Conservation (phyloP, 192 early-diverging fungal species). For the Gaertneriomyces semiglobifer region DNA sequence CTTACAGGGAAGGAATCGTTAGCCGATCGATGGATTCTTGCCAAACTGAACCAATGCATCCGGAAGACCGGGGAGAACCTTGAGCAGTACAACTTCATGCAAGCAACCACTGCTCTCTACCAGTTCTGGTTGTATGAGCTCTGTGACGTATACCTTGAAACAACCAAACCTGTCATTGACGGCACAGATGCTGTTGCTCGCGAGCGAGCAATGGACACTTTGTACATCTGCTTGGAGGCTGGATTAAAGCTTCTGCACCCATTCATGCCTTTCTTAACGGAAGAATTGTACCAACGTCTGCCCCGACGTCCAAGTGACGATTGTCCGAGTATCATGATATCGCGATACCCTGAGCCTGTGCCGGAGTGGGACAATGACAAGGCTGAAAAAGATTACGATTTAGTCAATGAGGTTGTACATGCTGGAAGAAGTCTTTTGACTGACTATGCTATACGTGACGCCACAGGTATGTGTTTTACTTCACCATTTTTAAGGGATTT, state of each 20-base stretch:
- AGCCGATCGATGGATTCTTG: conserved; percentile 90
- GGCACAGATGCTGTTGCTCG: conserved; percentile 53
- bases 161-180: conserved; percentile 78
- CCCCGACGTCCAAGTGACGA: conserved; percentile 73
- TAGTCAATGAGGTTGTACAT: conserved; percentile 71
- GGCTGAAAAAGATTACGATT: conserved; percentile 77
- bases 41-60: conserved; percentile 80
- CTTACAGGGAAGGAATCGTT: conserved; percentile 79
- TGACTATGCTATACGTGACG: conserved; percentile 74
- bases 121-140: conserved; percentile 96
- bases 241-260: conserved; percentile 92
- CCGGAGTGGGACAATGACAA: conserved; percentile 53
- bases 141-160: conserved; percentile 91
- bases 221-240: conserved; percentile 92
- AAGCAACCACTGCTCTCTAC: conserved; percentile 80
- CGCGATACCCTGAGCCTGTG: conserved; percentile 52
- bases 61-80: conserved; percentile 73
- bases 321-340: conserved; percentile 67
- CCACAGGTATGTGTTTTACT: conserved; percentile 45
- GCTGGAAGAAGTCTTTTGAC: conserved; percentile 73
- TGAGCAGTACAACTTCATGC: conserved; percentile 86
- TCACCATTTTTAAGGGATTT: background rate
- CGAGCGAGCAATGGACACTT: conserved; percentile 66
- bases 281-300: conserved; percentile 96
- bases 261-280: conserved; percentile 98